phyloP scores from a whole-genome alignment of 352 stramenopile genomes.

The Saprolegnia parasitica region DNA sequence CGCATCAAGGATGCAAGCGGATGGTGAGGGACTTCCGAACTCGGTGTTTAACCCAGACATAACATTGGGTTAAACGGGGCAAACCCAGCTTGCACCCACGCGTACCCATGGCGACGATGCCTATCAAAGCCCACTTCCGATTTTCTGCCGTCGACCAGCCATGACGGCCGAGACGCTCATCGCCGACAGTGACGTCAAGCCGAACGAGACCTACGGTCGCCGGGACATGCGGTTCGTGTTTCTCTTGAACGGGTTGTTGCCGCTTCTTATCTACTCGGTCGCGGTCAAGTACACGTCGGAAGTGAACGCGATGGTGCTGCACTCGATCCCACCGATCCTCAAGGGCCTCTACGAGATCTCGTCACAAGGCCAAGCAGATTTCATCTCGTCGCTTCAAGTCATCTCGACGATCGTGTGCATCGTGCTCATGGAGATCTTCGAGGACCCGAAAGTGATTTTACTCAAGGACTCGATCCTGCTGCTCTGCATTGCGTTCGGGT shows the following conservation, averaged over 20 bases:
- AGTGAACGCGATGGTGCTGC: constrained; percentile 8
- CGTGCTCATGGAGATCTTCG: not conserved
- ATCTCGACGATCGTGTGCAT: not conserved
- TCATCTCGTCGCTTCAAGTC: constrained; percentile 9
- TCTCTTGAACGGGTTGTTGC: constrained; percentile 9
- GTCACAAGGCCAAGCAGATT: not conserved
- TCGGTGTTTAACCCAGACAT: too few species aligned
- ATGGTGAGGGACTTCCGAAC: too few species aligned
- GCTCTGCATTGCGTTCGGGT: not conserved
- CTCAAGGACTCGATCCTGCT: constrained; percentile 13
- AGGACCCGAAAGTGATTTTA: constrained; percentile 9
- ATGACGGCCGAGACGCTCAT: not conserved
- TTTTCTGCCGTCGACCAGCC: not conserved
- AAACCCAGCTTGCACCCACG: too few species aligned
- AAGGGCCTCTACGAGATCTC: constrained; percentile 19
- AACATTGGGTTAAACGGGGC: too few species aligned
- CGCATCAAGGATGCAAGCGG: too few species aligned
- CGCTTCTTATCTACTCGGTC: not conserved
- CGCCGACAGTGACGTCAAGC: not conserved
- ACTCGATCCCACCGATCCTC: constrained; percentile 11
- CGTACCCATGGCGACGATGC: too few species aligned
- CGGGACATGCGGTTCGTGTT: constrained; percentile 6
- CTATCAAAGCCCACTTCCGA: not conserved
- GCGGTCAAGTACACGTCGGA: constrained; percentile 12
- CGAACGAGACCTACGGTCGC: not conserved